Conservation (phyloP, 768 basidiomycete genomes). For the Pholiota conissans region DNA sequence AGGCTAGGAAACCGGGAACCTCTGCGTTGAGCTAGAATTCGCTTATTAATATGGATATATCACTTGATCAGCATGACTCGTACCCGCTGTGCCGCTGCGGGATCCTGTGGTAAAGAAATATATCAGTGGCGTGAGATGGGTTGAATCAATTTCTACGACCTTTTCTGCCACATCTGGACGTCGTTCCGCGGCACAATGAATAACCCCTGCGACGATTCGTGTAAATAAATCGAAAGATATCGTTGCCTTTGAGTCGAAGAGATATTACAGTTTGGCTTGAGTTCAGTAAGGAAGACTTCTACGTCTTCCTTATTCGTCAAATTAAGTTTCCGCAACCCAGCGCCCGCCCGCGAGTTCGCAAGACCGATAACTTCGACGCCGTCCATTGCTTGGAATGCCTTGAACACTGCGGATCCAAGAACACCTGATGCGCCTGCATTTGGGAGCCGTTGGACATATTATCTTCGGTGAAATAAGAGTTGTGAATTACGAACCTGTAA, state of each 20-base stretch:
- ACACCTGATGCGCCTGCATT: constrained; percentile 86
- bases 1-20: constrained; percentile 72
- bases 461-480: not conserved
- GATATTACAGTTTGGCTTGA: constrained; percentile 65
- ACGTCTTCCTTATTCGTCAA: constrained; percentile 60
- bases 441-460: not conserved
- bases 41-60: not conserved
- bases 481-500: constrained; percentile 46
- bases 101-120: constrained; percentile 47
- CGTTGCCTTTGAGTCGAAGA: not conserved
- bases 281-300: constrained; percentile 50
- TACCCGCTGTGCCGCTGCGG: constrained; percentile 65
- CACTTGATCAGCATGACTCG: constrained; percentile 10
- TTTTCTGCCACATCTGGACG: constrained; percentile 92
- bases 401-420: constrained; percentile 77
- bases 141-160: constrained; percentile 38
- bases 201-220: constrained; percentile 55
- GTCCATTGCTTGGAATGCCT: constrained; percentile 52
- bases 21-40: constrained; percentile 69
- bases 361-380: constrained; percentile 59
- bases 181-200: constrained; percentile 95
- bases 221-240: not conserved
- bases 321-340: constrained; percentile 60
- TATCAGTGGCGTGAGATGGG: not conserved
- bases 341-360: constrained; percentile 65